Percentiles rank a stretch among this genome's conserved stretches.
Conservation (phyloP, 805 yeast species). For the Kurtzmaniella fragi region DNA sequence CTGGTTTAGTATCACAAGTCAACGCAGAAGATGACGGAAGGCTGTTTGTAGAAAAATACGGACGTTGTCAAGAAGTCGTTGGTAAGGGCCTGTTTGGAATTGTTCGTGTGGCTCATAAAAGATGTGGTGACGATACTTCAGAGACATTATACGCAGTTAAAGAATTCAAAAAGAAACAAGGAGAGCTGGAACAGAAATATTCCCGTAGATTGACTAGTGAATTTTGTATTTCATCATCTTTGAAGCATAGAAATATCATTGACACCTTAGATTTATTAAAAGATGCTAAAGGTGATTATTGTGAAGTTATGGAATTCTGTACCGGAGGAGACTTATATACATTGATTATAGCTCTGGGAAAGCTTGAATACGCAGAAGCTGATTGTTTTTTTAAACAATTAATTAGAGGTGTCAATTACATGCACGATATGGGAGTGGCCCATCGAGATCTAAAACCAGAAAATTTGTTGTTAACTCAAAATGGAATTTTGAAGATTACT, state of each 20-base stretch:
- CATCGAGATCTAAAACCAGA: conserved; percentile 91
- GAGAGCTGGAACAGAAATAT: conserved; percentile 62
- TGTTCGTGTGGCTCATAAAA: conserved; percentile 82
- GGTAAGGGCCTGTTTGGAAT: conserved; percentile 95
- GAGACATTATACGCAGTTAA: conserved; percentile 76
- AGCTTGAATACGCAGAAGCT: conserved; percentile 75
- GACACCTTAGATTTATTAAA: conserved; percentile 70
- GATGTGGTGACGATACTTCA: conserved; percentile 28
- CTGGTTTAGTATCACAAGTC: conserved; percentile 62
- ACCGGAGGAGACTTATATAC: conserved; percentile 79
- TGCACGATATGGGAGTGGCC: conserved; percentile 87
- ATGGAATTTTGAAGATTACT: conserved; percentile 73
- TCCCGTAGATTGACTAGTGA: conserved; percentile 74
- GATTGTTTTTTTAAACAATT: conserved; percentile 88
- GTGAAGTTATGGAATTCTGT: conserved; percentile 83
- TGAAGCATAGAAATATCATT: conserved; percentile 75
- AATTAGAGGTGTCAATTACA: conserved; percentile 75
- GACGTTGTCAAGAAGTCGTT: conserved; percentile 89
- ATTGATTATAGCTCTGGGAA: conserved; percentile 69
- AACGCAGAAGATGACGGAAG: conserved; percentile 33
- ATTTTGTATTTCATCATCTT: conserved; percentile 73
- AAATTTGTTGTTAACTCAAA: conserved; percentile 66
- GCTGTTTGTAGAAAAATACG: conserved; percentile 83
- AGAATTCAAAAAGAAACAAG: conserved; percentile 63
- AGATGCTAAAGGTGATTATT: conserved; percentile 78